Conservation (phyloP, 768 basidiomycete species). For the Heimioporus sp. region DNA sequence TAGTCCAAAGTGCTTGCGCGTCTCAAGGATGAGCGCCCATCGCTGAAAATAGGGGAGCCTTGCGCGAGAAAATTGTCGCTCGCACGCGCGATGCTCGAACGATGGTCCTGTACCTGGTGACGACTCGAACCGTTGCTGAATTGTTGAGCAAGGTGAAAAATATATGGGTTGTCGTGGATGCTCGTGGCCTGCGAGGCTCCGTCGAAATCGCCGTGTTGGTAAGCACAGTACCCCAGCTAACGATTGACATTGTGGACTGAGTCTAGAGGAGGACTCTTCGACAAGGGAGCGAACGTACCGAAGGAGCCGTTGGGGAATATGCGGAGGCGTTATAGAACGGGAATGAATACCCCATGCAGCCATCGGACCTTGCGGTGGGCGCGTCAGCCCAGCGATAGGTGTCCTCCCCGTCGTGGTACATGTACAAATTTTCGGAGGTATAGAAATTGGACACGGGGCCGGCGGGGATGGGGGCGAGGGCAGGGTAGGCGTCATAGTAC, state of each 20-base stretch:
- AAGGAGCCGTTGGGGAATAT: slow-evolving; percentile 13
- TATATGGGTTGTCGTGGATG: slow-evolving; percentile 20
- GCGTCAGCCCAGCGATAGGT: slow-evolving; percentile 29
- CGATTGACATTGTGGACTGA: background rate
- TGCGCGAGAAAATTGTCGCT: slow-evolving; percentile 33
- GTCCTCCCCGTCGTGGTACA: slow-evolving; percentile 28
- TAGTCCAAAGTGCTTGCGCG: slow-evolving; percentile 17
- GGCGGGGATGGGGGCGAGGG: slow-evolving; percentile 15
- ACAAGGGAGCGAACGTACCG: slow-evolving; percentile 13
- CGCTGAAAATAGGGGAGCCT: slow-evolving; percentile 30
- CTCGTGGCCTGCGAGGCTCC: slow-evolving; percentile 5
- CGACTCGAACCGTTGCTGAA: slow-evolving; percentile 16
- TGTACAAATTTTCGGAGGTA: slow-evolving; percentile 26
- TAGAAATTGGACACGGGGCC: slow-evolving; percentile 20
- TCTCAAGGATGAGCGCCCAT: slow-evolving; percentile 18
- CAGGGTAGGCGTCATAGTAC: slow-evolving; percentile 19
- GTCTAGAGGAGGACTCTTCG: background rate
- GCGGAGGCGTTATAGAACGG: slow-evolving; percentile 13
- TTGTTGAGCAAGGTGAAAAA: slow-evolving; percentile 23
- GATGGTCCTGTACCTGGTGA: slow-evolving; percentile 29
- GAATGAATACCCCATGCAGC: slow-evolving; percentile 17
- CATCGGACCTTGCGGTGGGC: slow-evolving; percentile 23
- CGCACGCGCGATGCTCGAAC: slow-evolving; percentile 31
- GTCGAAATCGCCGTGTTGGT: slow-evolving; percentile 17
- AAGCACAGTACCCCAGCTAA: slow-evolving; percentile 17